Base-by-base conservation (phyloP, 2,329 filamentous ascomycete species). In the Diaporthe longicolla region DNA sequence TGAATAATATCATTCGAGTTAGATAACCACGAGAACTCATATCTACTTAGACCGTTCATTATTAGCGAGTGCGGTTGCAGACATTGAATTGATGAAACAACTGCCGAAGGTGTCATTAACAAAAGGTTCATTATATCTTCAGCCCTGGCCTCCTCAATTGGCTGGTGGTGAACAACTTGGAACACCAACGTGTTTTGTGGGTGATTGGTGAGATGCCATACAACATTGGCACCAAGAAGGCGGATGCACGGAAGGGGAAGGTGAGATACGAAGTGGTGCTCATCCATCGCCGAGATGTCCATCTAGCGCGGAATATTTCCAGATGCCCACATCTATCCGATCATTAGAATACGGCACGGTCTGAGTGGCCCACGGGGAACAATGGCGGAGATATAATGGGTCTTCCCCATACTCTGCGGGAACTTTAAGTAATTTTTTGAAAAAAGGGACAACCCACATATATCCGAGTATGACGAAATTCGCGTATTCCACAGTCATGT, bases 281-380 rank as follows among this genome's bases (percentile, higher is more conserved):
- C 57, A 40, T 4, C 40, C 58, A 63, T 21, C 7, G 40, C 59
- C 26, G 40, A 63, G 43, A 35, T 50, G 6, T 37, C 21, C n/a
- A 45, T 66, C 29, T 24, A n/a, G 40, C n/a, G 63, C 63, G 63
- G 63, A 52, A 66, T 52, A 26, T 37, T 52, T 66, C 63, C 63
- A 66, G 63, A 26, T 26, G 24, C 29, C 63, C 32, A 37, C 63
- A 52, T 17, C 29, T n/a, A 29, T 52, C 63, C 43, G 63, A 48
- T 21, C 11, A 45, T 63, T 26, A 29, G 24, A 45, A 65, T 17
- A 35, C 59, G 13, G 7, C 6, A 19, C 61, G 3, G 0, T 35
- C 61, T 66, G 19, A 37, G 29, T 66, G 43, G 61, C 3, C 43
- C 19, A 37, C 21, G 29, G 29, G 61, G 21, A 37, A 24, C 7